phyloP scores from a whole-genome alignment of 2,329 filamentous ascomycete species.

The Aspergillus brunneoviolaceus region DNA sequence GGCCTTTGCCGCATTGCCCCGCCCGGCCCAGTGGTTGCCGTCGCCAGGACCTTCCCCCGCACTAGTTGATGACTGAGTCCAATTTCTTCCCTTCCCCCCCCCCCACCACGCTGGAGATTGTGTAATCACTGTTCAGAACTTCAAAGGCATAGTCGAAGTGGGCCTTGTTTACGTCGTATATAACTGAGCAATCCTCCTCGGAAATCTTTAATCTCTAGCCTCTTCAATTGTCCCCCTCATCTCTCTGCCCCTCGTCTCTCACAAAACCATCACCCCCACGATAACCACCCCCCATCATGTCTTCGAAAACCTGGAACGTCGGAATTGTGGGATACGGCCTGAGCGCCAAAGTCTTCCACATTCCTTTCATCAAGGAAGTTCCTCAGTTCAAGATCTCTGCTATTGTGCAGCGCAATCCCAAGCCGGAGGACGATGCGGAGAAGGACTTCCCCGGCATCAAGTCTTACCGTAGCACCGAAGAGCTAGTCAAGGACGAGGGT shows the following conservation, averaged over 20 bases:
- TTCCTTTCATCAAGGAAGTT: slow-evolving; percentile 69
- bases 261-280: slow-evolving; percentile 1
- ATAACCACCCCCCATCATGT: slow-evolving; percentile 35
- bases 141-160: neutral
- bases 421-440: slow-evolving; percentile 63
- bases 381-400: slow-evolving; percentile 67
- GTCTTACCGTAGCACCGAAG: slow-evolving; percentile 62
- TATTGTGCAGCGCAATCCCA: slow-evolving; percentile 72
- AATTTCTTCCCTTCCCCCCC: neutral
- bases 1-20: slow-evolving; percentile 58
- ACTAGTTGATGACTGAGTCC: slow-evolving; percentile 14
- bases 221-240: neutral
- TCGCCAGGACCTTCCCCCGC: slow-evolving; percentile 41
- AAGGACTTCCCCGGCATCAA: slow-evolving; percentile 65
- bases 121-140: neutral
- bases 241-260: neutral
- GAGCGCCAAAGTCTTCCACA: slow-evolving; percentile 78
- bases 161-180: slow-evolving; percentile 4
- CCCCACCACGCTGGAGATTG: neutral
- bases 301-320: slow-evolving; percentile 53
- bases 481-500: slow-evolving; percentile 63
- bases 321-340: slow-evolving; percentile 62
- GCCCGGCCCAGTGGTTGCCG: slow-evolving; percentile 37
- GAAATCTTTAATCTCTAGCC: neutral
- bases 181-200: slow-evolving; percentile 1